These are phyloP conservation scores for Tetradesmus obliquus DNA, from an alignment of 139 green algal species.

Conservation along the genomic window DNA sequence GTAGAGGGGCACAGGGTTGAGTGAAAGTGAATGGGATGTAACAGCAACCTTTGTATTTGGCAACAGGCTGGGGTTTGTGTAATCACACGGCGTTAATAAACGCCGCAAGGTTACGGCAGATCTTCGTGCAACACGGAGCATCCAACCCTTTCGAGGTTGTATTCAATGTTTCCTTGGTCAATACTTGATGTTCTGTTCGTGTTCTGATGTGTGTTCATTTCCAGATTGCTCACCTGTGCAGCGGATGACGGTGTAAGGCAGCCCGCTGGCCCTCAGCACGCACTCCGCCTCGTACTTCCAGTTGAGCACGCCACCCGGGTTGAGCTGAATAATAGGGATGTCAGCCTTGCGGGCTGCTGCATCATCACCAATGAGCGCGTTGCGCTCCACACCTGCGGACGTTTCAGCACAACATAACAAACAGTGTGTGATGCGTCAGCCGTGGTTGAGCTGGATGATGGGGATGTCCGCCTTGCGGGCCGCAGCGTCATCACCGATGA, in stretches of 20 bases:
- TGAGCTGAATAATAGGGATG: conserved; percentile 93
- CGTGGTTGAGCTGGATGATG: conserved; percentile 91
- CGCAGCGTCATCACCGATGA: conserved; percentile 81
- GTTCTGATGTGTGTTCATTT: neutral
- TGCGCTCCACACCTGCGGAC: conserved; percentile 85
- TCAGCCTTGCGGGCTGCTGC: conserved; percentile 68
- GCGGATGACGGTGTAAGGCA: conserved; percentile 85
- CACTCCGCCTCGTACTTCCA: conserved; percentile 84
- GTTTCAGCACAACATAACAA: conserved; percentile 46
- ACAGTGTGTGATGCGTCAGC: neutral
- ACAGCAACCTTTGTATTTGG: too few species aligned
- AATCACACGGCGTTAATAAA: too few species aligned
- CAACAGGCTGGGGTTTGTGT: too few species aligned
- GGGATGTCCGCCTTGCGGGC: conserved; percentile 80
- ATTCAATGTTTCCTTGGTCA: too few species aligned
- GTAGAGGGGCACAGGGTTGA: too few species aligned
- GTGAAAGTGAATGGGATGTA: too few species aligned
- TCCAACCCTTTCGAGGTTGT: too few species aligned
- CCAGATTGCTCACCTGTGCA: conserved; percentile 62
- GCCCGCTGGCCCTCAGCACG: conserved; percentile 61
- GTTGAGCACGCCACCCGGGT: conserved; percentile 83
- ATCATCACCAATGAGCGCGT: conserved; percentile 85
- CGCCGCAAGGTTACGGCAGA: too few species aligned
- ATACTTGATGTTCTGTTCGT: too few species aligned
- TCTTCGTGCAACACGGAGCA: too few species aligned